Evolutionary conservation across 345 rosid genomes (phyloP).

Genomic region (thale cress (Arabidopsis thaliana)): TAIR10.1 NC_003075.7:13755001-13755500

Average conservation of each 20-base stretch:
- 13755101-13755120: not conserved
- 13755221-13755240: not conserved
- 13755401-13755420: not conserved
- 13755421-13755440: not conserved
- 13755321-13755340: not conserved
- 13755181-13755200: not conserved
- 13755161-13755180: not conserved
- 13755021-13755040: not conserved
- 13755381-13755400: not conserved
- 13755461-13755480: not conserved
- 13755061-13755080: not conserved
- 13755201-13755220: not conserved
- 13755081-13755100: not conserved
- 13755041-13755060: not conserved
- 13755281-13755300: not conserved
- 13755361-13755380: slow-evolving; percentile 1
- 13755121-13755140: not conserved
- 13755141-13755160: not conserved
- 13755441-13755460: not conserved
- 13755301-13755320: not conserved
- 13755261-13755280: not conserved
- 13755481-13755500: slow-evolving; percentile 4
- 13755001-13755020: not conserved
- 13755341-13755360: slow-evolving; percentile 6
- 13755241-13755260: not conserved